Conservation (phyloP, 768 basidiomycete genomes). For the Tricholoma hemisulphureum region DNA sequence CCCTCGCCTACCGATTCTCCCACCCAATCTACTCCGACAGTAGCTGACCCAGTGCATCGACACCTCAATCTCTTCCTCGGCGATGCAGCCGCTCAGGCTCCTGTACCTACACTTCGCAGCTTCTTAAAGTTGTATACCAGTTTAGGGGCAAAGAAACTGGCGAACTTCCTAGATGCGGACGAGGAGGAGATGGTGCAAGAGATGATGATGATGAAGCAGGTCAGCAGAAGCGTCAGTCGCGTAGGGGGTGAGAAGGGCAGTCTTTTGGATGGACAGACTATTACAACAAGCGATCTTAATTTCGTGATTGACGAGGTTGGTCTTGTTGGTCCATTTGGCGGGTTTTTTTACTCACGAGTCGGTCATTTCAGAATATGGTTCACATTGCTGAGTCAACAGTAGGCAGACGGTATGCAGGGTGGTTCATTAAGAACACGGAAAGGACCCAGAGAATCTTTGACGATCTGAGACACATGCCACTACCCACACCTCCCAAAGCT, state of each 20-base stretch:
- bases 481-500: slow-evolving; percentile 38
- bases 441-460: slow-evolving; percentile 86
- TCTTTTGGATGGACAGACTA: slow-evolving; percentile 81
- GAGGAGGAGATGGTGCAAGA: slow-evolving; percentile 96
- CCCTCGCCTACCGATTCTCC: slow-evolving; percentile 35
- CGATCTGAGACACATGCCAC: slow-evolving; percentile 57
- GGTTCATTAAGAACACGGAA: slow-evolving; percentile 97
- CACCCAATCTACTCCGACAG: slow-evolving; percentile 23
- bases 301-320: slow-evolving; percentile 92
- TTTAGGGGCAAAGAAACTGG: slow-evolving; percentile 87
- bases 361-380: slow-evolving; percentile 76
- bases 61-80: slow-evolving; percentile 84
- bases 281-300: slow-evolving; percentile 90
- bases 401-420: slow-evolving; percentile 90
- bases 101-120: slow-evolving; percentile 83
- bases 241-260: slow-evolving; percentile 54
- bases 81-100: slow-evolving; percentile 71
- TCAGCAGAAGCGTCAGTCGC: slow-evolving; percentile 73
- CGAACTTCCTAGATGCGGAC: slow-evolving; percentile 85
- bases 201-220: slow-evolving; percentile 95
- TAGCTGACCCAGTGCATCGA: slow-evolving; percentile 74
- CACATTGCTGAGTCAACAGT: slow-evolving; percentile 95
- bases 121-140: slow-evolving; percentile 96
- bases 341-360: not conserved
- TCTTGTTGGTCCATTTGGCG: slow-evolving; percentile 7